A percentile compares a stretch with the other conserved stretches of the same genome.
These are phyloP conservation scores for Brasilioporus rufonigricans DNA, from an alignment of 768 basidiomycete species.

Conservation along the genomic window DNA sequence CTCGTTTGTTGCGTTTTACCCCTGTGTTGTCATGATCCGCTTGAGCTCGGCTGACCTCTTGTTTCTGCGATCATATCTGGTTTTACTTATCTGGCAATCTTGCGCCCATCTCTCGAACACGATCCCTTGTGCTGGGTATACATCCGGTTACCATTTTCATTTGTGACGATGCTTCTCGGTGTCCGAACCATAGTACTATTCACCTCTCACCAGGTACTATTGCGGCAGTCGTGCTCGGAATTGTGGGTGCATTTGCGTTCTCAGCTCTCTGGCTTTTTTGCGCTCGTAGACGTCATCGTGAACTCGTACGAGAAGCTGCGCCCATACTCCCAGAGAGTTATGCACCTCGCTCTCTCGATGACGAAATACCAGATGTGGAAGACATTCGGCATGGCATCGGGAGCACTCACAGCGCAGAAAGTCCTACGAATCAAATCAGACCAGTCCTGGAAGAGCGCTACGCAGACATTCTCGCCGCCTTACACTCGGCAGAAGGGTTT, in stretches of 20 bases:
- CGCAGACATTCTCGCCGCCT: constrained; percentile 25
- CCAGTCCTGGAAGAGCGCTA: constrained; percentile 26
- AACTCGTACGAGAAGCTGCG: constrained; percentile 19
- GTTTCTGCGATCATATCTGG: constrained; percentile 14
- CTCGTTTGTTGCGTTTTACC: constrained; percentile 9
- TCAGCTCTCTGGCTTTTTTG: constrained; percentile 31
- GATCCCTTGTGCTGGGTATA: constrained; percentile 3
- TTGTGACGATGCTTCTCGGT: constrained; percentile 3
- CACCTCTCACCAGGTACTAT: constrained; percentile 25
- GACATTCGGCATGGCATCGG: constrained; percentile 8
- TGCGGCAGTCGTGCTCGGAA: constrained; percentile 23
- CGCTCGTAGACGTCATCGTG: constrained; percentile 30
- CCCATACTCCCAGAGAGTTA: constrained; percentile 8
- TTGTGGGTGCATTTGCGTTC: constrained; percentile 27
- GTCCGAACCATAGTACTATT: constrained; percentile 5
- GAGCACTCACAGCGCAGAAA: not conserved
- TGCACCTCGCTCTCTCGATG: constrained; percentile 18
- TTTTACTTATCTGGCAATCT: constrained; percentile 9
- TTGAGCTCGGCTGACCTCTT: constrained; percentile 16
- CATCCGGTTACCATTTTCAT: constrained; percentile 2
- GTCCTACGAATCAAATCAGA: not conserved
- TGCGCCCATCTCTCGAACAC: constrained; percentile 3
- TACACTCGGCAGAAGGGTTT: constrained; percentile 14
- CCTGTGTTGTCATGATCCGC: constrained; percentile 20
- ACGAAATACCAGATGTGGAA: constrained; percentile 19